A percentile compares a stretch with the other conserved stretches of the same genome.
Conservation (phyloP, 2,329 filamentous ascomycete species). For the Botrytis aclada region DNA sequence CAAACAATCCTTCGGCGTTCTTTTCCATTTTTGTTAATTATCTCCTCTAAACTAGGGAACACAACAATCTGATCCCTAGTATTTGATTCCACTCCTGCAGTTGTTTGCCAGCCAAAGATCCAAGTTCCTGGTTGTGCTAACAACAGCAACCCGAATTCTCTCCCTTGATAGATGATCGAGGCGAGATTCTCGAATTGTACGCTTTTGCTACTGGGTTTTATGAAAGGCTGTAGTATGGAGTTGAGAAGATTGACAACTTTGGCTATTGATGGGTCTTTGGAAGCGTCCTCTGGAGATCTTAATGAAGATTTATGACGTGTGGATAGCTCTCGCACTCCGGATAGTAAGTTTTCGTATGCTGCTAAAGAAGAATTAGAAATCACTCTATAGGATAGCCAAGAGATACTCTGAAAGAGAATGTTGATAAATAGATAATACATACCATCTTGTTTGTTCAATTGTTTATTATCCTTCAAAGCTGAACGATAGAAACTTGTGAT, state of each 20-base stretch:
- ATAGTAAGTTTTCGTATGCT: neutral
- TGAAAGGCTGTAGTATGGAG: neutral
- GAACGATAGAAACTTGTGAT: neutral
- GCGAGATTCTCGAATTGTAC: constrained; percentile 16
- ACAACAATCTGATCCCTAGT: neutral
- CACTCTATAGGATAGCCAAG: neutral
- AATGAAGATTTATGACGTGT: neutral
- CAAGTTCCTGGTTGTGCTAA: constrained; percentile 16
- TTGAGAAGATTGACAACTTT: neutral
- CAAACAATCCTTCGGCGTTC: neutral
- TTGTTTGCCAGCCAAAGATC: constrained; percentile 7
- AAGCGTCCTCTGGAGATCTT: neutral
- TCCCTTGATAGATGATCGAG: constrained; percentile 16
- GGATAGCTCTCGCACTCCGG: constrained; percentile 10
- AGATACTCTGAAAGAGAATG: neutral
- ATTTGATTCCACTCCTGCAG: neutral
- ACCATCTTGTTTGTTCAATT: neutral
- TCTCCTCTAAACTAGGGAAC: constrained; percentile 10
- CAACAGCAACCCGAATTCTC: constrained; percentile 8
- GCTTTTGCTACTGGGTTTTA: neutral
- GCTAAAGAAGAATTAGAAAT: neutral
- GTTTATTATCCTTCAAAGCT: neutral
- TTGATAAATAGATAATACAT: neutral
- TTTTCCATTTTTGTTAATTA: neutral
- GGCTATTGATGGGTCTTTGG: neutral